Conservation (phyloP, 139 green algal species). For the Tetraselmis striata region DNA sequence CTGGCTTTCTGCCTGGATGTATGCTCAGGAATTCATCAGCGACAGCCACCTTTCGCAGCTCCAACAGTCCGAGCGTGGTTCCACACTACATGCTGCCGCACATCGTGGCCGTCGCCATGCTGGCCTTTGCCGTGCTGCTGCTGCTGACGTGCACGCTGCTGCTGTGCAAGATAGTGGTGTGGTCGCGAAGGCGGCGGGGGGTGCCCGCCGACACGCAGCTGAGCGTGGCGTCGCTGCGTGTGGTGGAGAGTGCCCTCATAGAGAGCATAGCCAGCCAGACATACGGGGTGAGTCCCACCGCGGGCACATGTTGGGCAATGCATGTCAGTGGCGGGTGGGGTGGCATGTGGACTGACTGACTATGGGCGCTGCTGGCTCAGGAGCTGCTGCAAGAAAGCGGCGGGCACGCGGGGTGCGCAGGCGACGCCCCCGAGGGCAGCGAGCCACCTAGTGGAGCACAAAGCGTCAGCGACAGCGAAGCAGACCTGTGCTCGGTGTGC, state of each 20-base stretch:
- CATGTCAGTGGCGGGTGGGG: no score
- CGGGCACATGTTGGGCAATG: not conserved
- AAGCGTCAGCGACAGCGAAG: not conserved
- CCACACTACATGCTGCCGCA: not conserved
- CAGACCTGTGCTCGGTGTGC: not conserved
- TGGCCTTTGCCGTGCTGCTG: not conserved
- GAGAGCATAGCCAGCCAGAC: not conserved
- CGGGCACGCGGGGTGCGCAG: no score
- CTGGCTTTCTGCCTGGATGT: no score
- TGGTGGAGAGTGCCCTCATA: not conserved
- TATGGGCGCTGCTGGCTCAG: no score
- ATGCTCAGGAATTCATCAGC: not conserved
- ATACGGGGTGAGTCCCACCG: not conserved
- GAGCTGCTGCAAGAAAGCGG: no score
- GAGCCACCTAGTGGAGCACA: no score
- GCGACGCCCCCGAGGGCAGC: no score
- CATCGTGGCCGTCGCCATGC: not conserved
- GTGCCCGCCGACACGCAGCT: not conserved
- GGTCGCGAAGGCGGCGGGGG: not conserved
- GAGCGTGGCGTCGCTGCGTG: not conserved
- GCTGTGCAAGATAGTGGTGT: not conserved
- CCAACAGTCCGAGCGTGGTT: no score
- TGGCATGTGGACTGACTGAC: no score
- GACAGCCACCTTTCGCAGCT: not conserved
- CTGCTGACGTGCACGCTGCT: not conserved